Evolutionary conservation across 73 alveolate species (phyloP), one percentile per base, ranked within the genome.

Genomic region (Paramecium bursaria): DNA sequence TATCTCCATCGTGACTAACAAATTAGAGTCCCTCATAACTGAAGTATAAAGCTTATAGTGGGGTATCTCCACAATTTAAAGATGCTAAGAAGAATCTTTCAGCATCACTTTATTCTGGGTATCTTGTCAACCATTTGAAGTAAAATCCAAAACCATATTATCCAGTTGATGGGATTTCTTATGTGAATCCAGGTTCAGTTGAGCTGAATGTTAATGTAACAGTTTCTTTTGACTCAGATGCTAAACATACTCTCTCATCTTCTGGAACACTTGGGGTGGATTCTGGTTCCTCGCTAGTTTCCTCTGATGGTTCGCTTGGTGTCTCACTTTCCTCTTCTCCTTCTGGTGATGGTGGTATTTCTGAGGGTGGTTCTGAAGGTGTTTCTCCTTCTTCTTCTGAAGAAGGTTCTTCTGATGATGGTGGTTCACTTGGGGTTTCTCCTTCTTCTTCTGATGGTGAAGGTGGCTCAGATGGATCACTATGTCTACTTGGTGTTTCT

Each of bases 131-230:
- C 50, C 30, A 31, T 67, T 42, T 13, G 82, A 67, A 67, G 42
- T 17, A 67, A 21, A 67, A 39, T n/a, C 82, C 82, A 67, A 67
- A 67, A 2, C 82, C 82, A 67, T 67, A 67, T 1, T 35, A 22
- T 3, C 60, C 51, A 31, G 39, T 15, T 3, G 22, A 21, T 11
- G 55, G 14, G 21, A 67, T 25, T 15, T 25, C 27, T 15, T 44
- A 21, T 1, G 17, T 27, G 21, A 17, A 17, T 35, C 25, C 82
- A 15, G 33, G 54, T 3, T 13, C 60, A 39, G 13, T 14, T 67
- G 33, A 67, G 21, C 50, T 42, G 0, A 47, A 42, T 35, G 42
- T 6, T 7, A 67, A 67, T 1, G 19, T 42, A n/a, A 19, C 1
- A 0, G 1, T 27, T 2, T 60, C 79, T n/a, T 25, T 60, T 5